Evolutionary conservation across 495 filamentous ascomycete genomes (phyloP).

Genomic region (Daldinia grandis): DNA sequence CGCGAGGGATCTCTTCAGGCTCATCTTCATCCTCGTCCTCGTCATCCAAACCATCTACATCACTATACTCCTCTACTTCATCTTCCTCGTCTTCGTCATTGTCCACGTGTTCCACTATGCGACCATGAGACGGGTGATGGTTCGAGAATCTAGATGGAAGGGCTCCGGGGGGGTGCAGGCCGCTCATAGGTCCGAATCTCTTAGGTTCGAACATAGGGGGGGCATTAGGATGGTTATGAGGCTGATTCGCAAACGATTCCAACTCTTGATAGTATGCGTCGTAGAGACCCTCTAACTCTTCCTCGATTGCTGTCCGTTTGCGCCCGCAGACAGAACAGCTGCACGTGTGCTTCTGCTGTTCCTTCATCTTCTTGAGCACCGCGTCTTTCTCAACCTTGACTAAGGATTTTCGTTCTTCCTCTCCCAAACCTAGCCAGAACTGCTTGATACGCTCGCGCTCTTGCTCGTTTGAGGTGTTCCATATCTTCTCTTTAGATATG

Average conservation of each 20-base stretch:
- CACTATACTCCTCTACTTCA: conserved; percentile 60
- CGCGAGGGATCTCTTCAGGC: conserved; percentile 64
- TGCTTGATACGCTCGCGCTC: conserved; percentile 97
- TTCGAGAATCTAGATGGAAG: conserved; percentile 57
- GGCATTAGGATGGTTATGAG: conserved; percentile 65
- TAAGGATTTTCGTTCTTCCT: conserved; percentile 89
- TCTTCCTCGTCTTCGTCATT: conserved; percentile 76
- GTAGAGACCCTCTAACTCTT: conserved; percentile 98
- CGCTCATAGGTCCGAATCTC: conserved; percentile 63
- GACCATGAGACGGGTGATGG: conserved; percentile 61
- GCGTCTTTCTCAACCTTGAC: conserved; percentile 99
- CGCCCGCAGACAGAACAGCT: conserved; percentile 97
- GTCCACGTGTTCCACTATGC: conserved; percentile 66
- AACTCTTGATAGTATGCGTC: conserved; percentile 99
- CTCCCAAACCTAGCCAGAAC: conserved; percentile 96
- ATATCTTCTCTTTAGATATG: conserved; percentile 83
- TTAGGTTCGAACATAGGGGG: conserved; percentile 73
- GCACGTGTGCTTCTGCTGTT: conserved; percentile 99
- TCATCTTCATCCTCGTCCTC: conserved; percentile 70
- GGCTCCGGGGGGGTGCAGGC: conserved; percentile 57
- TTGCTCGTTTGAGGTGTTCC: conserved; percentile 93
- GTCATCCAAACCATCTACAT: conserved; percentile 68
- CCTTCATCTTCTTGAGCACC: conserved; percentile 98
- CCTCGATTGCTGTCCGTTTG: conserved; percentile 96
- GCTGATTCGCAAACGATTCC: conserved; percentile 94